Conservation (phyloP, 2,329 filamentous ascomycete genomes). For the Diaporthe australafricana region DNA sequence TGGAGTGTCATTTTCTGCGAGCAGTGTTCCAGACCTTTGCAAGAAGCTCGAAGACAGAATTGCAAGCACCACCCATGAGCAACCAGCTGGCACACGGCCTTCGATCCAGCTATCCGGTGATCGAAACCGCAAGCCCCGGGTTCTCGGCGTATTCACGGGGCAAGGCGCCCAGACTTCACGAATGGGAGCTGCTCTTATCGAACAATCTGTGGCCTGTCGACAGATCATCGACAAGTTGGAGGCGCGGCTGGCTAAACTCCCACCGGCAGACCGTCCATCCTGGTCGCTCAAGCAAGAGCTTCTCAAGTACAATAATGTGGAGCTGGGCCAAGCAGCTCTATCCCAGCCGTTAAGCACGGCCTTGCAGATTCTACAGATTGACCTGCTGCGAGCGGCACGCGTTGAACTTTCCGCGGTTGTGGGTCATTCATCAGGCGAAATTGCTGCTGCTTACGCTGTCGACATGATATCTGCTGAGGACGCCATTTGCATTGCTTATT, state of each 20-base stretch:
- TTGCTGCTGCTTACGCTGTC: neutral
- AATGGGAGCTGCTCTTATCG: conserved; percentile 44
- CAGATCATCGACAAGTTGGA: neutral
- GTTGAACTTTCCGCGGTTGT: conserved; percentile 42
- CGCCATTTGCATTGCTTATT: conserved; percentile 43
- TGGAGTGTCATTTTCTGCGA: neutral
- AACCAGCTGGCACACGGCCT: neutral
- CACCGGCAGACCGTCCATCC: neutral
- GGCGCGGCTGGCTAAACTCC: neutral
- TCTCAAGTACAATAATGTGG: conserved; percentile 28
- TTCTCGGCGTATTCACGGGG: conserved; percentile 46
- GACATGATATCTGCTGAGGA: conserved; percentile 17
- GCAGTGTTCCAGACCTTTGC: neutral
- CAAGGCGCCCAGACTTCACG: conserved; percentile 48
- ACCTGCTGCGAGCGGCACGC: conserved; percentile 43
- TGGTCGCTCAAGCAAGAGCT: conserved; percentile 18
- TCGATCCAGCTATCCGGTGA: neutral
- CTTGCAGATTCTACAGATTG: conserved; percentile 51
- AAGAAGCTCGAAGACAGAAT: neutral
- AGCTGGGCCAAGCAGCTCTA: neutral
- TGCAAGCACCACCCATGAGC: neutral
- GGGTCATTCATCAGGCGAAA: conserved; percentile 42
- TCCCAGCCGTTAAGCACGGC: conserved; percentile 48
- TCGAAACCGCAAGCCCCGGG: too few species aligned
- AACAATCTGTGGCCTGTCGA: conserved; percentile 6